Evolutionary conservation across 2,329 filamentous ascomycete genomes (phyloP).

Genomic region (Blastomyces parvus): DNA sequence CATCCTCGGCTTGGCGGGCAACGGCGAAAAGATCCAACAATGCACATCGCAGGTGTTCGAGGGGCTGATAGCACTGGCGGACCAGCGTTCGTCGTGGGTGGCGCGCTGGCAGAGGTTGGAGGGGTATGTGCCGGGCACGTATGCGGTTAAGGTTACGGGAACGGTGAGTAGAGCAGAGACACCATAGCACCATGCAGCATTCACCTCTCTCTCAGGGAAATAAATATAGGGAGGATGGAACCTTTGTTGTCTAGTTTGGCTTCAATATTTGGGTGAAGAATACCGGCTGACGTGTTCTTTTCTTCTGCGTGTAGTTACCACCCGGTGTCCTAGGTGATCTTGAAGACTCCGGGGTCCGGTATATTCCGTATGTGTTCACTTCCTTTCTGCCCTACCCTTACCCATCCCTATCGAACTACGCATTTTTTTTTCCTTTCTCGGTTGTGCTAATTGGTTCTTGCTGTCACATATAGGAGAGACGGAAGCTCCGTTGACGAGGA

Average conservation of each 20-base stretch:
- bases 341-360: conserved; percentile 52
- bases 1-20: conserved; percentile 72
- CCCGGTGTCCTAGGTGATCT: conserved; percentile 48
- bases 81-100: conserved; percentile 83
- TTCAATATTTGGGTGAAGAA: neutral
- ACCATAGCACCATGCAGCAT: too few relatives aligned
- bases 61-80: conserved; percentile 73
- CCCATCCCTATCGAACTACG: neutral
- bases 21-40: conserved; percentile 71
- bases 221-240: neutral
- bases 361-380: conserved; percentile 44
- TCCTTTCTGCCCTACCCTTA: neutral
- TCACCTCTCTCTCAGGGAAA: neutral
- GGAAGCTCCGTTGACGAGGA: conserved; percentile 40
- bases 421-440: neutral
- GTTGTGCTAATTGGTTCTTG: neutral
- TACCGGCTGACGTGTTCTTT: neutral
- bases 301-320: conserved; percentile 37
- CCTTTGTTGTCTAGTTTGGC: neutral
- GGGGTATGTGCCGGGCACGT: conserved; percentile 77
- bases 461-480: conserved; percentile 29
- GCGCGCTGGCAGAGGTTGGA: conserved; percentile 94
- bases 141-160: conserved; percentile 90
- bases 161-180: conserved; percentile 44
- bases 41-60: conserved; percentile 97